Evolutionary conservation across 352 stramenopile genomes (phyloP), one percentile per base, ranked within the genome.

Genomic region (Thalassiosira gravida): DNA sequence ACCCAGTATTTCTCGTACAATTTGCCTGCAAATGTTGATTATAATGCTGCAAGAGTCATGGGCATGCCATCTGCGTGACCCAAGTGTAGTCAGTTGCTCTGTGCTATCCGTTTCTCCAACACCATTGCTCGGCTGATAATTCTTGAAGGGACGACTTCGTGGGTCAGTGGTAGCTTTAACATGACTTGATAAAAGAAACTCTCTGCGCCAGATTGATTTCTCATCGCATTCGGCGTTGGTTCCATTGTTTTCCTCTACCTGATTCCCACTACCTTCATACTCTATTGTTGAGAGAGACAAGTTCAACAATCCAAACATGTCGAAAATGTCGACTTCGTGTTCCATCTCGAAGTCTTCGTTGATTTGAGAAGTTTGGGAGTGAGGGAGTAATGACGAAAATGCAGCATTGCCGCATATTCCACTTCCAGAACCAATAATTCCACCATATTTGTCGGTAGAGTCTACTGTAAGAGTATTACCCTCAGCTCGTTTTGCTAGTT

Each of bases 241-340:
- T 27, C 64, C 67, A 47, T 70, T 65, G 30, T 78, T 82, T 18
- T 78, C 62, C 57, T 87, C 81, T 14, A 69, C 30, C 52, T 85
- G 57, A 49, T 85, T 67, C 46, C 88, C 79, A 35, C 44, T 84
- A 32, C 90, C 88, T 82, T 92, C 88, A 64, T 94, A 95, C 78
- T 93, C 90, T 63, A 93, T 76, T 20, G 88, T 94, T 39, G 69
- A 71, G 8, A 95, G 50, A 13, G 85, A 78, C 18, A 93, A 67
- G 68, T 93, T 94, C 25, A 95, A 65, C 22, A 95, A 63, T 37
- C 80, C 82, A 69, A 93, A 92, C 78, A 95, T 88, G 42, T 92
- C 85, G 53, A 90, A 88, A 47, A 95, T 88, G 61, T 89, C 80
- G 39, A 83, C 59, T 25, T 79, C 56, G 25, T 74, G 39, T 47